These are phyloP conservation scores for Cystofilobasidium ferigula DNA, from an alignment of 768 basidiomycete species.

Conservation along the genomic window DNA sequence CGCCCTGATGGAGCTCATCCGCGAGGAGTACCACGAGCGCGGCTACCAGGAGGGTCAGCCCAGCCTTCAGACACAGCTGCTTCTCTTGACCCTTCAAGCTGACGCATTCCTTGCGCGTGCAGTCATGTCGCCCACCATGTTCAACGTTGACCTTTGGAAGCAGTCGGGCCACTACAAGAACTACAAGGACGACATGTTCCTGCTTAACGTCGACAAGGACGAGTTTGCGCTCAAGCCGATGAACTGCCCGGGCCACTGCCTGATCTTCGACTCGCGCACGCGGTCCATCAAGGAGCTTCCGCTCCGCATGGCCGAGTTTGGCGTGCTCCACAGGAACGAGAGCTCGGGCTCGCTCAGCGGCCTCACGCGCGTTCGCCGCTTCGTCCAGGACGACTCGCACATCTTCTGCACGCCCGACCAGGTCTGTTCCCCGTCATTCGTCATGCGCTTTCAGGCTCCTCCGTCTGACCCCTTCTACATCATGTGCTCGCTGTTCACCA, in stretches of 20 bases:
- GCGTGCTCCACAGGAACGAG: conserved; percentile 92
- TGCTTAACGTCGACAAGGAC: conserved; percentile 88
- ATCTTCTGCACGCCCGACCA: conserved; percentile 94
- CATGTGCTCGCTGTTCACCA: conserved; percentile 37
- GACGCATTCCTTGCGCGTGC: neutral
- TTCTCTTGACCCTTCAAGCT: neutral
- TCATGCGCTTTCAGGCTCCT: neutral
- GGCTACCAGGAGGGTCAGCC: conserved; percentile 79
- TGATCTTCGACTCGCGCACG: conserved; percentile 90
- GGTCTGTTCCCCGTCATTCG: conserved; percentile 39
- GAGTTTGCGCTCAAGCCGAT: conserved; percentile 93
- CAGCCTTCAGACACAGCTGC: neutral
- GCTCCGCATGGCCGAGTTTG: conserved; percentile 96
- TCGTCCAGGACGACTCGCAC: conserved; percentile 97
- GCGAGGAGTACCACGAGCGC: conserved; percentile 90
- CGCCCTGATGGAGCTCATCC: conserved; percentile 75
- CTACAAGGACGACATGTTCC: conserved; percentile 97
- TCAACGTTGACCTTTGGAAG: conserved; percentile 91
- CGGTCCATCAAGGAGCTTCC: conserved; percentile 91
- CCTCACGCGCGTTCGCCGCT: conserved; percentile 80
- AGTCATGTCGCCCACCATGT: conserved; percentile 99
- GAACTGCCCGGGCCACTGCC: conserved; percentile 94
- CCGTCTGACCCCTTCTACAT: neutral
- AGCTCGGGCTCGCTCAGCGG: conserved; percentile 89
- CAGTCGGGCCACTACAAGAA: conserved; percentile 97